These are phyloP conservation scores for Boletus rubroflammeus DNA, from an alignment of 768 basidiomycete genomes.

Conservation along the genomic window DNA sequence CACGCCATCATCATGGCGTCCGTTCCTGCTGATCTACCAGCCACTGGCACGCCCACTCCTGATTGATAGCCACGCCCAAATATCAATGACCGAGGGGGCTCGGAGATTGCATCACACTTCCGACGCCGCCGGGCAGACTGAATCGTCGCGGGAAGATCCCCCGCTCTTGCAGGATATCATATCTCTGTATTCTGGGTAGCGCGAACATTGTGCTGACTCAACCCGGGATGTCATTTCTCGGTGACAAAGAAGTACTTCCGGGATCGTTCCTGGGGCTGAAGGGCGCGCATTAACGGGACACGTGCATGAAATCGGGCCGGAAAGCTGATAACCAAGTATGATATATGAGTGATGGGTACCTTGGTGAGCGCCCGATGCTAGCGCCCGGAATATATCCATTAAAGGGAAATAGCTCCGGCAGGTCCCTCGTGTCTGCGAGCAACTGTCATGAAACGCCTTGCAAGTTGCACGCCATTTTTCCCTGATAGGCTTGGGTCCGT, in stretches of 20 bases:
- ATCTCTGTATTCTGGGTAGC: too few relatives aligned
- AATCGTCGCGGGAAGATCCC: constrained; percentile 6
- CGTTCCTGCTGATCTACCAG: constrained; percentile 2
- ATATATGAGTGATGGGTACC: not conserved
- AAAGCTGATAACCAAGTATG: not conserved
- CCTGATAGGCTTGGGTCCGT: not conserved
- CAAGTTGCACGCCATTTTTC: not conserved
- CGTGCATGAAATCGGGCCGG: not conserved
- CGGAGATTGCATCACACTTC: not conserved
- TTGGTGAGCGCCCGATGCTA: too few relatives aligned
- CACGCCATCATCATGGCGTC: not conserved
- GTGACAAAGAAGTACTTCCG: too few relatives aligned
- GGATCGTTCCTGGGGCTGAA: too few relatives aligned
- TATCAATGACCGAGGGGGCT: not conserved
- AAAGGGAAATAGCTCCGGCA: too few relatives aligned
- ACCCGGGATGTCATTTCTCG: too few relatives aligned
- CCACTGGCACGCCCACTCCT: not conserved
- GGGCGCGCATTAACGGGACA: not conserved
- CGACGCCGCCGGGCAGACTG: not conserved
- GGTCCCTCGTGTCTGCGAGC: too few relatives aligned
- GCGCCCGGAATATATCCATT: too few relatives aligned
- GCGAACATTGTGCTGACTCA: too few relatives aligned
- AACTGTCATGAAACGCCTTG: too few relatives aligned
- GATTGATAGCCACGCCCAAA: not conserved
- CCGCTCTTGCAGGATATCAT: too few relatives aligned